These are phyloP conservation scores for Scutellaria baicalensis DNA, from an alignment of 257 asterid species.

Conservation along the genomic window DNA sequence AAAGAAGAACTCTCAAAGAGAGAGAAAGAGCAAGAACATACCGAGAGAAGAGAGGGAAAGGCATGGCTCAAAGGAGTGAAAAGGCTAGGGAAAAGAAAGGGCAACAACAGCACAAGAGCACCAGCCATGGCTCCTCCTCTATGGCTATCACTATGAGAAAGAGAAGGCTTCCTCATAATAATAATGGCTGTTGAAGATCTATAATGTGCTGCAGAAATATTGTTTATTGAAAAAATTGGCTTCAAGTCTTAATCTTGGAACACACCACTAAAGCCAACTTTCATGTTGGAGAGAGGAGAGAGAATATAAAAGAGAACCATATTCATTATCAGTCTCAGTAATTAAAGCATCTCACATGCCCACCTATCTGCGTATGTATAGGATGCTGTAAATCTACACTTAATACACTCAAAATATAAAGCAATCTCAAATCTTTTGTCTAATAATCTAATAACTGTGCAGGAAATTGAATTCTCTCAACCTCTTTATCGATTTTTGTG, in stretches of 20 bases:
- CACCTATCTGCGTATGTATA: conserved; percentile 17
- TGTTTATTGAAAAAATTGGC: background rate
- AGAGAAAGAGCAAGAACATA: conserved; percentile 25
- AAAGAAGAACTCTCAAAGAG: background rate
- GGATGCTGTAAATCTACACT: background rate
- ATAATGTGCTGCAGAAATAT: conserved; percentile 17
- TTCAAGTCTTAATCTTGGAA: conserved; percentile 28
- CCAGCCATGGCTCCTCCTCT: conserved; percentile 77
- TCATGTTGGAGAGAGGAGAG: conserved; percentile 24
- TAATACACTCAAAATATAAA: background rate
- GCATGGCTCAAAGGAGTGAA: conserved; percentile 65
- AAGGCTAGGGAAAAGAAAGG: conserved; percentile 44
- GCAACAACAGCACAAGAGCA: conserved; percentile 60
- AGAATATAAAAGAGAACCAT: conserved; percentile 31
- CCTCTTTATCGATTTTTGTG: background rate
- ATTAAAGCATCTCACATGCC: conserved; percentile 65
- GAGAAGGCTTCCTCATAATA: conserved; percentile 38
- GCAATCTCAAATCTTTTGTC: background rate
- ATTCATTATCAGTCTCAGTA: conserved; percentile 46
- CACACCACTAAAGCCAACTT: conserved; percentile 31
- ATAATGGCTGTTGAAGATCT: conserved; percentile 10
- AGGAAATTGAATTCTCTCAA: background rate
- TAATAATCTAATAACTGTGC: background rate
- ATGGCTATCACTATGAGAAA: conserved; percentile 29
- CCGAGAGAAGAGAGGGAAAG: conserved; percentile 63